Conservation (phyloP, 2,329 filamentous ascomycete species). For the Boeremia lycopersici region DNA sequence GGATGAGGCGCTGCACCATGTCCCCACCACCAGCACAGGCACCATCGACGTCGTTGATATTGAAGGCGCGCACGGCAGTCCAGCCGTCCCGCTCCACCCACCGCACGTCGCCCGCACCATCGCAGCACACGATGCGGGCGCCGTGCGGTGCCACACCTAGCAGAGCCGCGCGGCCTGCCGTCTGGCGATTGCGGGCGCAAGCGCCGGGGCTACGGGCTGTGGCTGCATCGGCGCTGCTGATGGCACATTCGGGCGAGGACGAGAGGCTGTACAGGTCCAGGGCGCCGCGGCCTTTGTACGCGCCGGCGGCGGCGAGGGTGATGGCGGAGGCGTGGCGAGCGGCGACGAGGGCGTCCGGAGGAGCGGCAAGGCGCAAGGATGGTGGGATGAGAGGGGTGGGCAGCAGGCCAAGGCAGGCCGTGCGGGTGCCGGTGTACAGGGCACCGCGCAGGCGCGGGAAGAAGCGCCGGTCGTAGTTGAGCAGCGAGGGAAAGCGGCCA, state of each 20-base stretch:
- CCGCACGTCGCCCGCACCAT: slow-evolving; percentile 81
- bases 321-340: slow-evolving; percentile 63
- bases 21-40: slow-evolving; percentile 56
- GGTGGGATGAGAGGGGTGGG: slow-evolving; percentile 70
- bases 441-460: slow-evolving; percentile 79
- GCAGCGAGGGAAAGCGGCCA: slow-evolving; percentile 84
- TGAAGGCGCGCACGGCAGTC: slow-evolving; percentile 60
- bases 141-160: slow-evolving; percentile 83
- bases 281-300: slow-evolving; percentile 50
- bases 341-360: slow-evolving; percentile 61
- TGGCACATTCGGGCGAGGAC: slow-evolving; percentile 38
- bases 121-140: slow-evolving; percentile 79
- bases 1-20: slow-evolving; percentile 79
- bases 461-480: slow-evolving; percentile 86
- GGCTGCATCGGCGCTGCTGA: slow-evolving; percentile 37
- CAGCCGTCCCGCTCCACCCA: slow-evolving; percentile 88
- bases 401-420: slow-evolving; percentile 74
- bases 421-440: slow-evolving; percentile 80
- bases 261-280: slow-evolving; percentile 81
- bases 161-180: slow-evolving; percentile 78
- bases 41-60: slow-evolving; percentile 56
- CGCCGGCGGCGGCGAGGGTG: background rate
- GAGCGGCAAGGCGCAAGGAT: slow-evolving; percentile 62
- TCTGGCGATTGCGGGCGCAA: slow-evolving; percentile 72
- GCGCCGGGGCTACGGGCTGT: slow-evolving; percentile 51